Evolutionary conservation across 306 rosid species (phyloP).

Genomic region (Glycine latifolia): DNA sequence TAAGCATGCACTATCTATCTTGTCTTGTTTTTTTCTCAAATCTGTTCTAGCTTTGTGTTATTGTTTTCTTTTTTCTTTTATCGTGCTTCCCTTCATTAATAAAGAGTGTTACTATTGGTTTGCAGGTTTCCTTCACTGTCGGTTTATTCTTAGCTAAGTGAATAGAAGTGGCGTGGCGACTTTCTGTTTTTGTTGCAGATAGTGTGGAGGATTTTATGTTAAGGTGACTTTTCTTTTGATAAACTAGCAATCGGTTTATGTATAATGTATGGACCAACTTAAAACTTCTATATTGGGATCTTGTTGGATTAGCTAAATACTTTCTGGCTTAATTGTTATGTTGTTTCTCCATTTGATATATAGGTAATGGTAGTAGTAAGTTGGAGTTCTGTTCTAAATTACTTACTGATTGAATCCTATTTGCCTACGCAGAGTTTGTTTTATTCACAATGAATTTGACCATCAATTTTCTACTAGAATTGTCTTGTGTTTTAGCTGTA

Average conservation of each 20-base stretch:
- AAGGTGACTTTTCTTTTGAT: conserved; percentile 48
- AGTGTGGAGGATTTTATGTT: conserved; percentile 44
- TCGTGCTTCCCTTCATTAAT: background rate
- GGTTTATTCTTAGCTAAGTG: conserved; percentile 68
- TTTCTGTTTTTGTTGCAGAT: conserved; percentile 33
- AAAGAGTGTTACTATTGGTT: conserved; percentile 13
- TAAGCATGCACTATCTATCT: conserved; percentile 45
- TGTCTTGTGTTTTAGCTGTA: background rate
- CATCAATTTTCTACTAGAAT: conserved; percentile 6
- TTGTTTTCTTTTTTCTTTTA: background rate
- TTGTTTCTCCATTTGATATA: conserved; percentile 8
- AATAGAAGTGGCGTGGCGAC: conserved; percentile 20
- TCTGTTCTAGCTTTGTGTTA: background rate
- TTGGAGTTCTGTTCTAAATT: conserved; percentile 22
- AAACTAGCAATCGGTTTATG: conserved; percentile 35
- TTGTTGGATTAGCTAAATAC: background rate
- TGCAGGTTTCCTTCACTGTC: conserved; percentile 85
- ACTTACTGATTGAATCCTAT: background rate
- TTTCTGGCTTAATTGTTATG: background rate
- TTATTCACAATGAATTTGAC: background rate
- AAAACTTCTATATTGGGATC: conserved; percentile 18
- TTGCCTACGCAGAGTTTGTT: background rate
- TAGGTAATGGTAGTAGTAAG: conserved; percentile 2
- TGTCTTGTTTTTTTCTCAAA: background rate
- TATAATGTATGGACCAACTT: conserved; percentile 45